Evolutionary conservation across 345 rosid species (phyloP).

Genomic region (Linum usitatissimum): DNA sequence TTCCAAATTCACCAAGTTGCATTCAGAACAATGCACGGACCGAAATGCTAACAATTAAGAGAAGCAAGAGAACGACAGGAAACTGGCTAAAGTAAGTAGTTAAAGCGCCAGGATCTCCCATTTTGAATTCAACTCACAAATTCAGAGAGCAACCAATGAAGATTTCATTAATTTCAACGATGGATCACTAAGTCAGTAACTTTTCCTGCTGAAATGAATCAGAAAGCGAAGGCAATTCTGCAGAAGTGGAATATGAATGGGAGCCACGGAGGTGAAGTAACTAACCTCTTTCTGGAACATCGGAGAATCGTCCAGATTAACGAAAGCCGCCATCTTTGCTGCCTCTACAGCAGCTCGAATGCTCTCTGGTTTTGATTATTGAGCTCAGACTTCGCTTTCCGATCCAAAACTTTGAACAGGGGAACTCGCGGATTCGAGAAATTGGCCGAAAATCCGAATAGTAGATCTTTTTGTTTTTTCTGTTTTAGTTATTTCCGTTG

Average conservation of each 20-base stretch:
- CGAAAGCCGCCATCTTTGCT: conserved; percentile 38
- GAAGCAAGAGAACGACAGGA: neutral
- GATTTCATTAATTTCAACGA: no score
- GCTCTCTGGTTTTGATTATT: neutral
- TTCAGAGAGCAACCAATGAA: neutral
- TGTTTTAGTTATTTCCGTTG: neutral
- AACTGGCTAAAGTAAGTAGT: neutral
- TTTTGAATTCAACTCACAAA: neutral
- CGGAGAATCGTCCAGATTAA: conserved; percentile 63
- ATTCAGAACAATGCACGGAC: neutral
- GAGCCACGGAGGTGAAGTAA: neutral
- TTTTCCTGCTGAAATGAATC: neutral
- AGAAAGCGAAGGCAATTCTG: neutral
- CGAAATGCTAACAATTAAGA: neutral
- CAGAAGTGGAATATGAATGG: neutral
- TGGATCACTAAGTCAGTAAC: neutral
- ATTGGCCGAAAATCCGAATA: neutral
- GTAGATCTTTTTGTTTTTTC: neutral
- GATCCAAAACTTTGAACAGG: neutral
- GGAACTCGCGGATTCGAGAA: neutral
- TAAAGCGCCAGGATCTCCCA: neutral
- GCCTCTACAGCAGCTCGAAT: neutral
- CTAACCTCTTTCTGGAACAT: conserved; percentile 64
- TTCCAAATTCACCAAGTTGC: neutral
- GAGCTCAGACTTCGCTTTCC: neutral